Evolutionary conservation across 2,329 filamentous ascomycete genomes (phyloP), one percentile per base, ranked within the genome.

Genomic region (Xylariaceae sp.): DNA sequence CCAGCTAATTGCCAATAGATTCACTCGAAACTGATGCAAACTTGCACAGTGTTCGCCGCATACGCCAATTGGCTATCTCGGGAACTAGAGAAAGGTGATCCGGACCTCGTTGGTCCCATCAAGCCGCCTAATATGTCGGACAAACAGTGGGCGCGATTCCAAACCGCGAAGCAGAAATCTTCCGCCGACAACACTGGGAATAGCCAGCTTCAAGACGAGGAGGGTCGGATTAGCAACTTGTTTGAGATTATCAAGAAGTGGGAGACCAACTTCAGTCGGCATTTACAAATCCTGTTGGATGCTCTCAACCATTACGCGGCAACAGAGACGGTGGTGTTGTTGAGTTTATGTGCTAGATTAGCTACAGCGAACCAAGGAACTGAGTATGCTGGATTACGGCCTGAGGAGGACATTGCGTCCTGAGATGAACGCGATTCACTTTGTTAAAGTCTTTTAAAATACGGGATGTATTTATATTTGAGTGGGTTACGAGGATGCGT

Each of bases 261-360:
- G 76, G 94, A 99, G 71, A 85, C 86, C 60, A 95, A 96, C 67
- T 99, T 99, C 69, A 88, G 87, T 53, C 78, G 91, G 44, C 92
- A 97, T 72, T 73, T 99, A 64, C 92, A 95, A 74, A 96, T 97
- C 61, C 72, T 99, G 64, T 83, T 97, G 36, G 94, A 97, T 68
- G 92, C 90, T 56, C 78, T 99, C 58, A 97, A 99, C 65, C 96
- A 97, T 71, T 95, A 96, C 64, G 94, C 94, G 2, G 94, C 94
- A 0, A 97, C 94, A 0, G 94, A 99, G 75, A 97, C 94, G 37
- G 92, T 96, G 2, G 94, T 96, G 16, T 79, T 99, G 60, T 74
- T 97, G 58, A 92, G 92, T 61, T 76, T 99, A 15, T 95, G 90
- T 67, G 90, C 90, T 12, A 75, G 90, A 56, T 68, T 95, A 65